phyloP scores from a whole-genome alignment of 2,329 filamentous ascomycete genomes.

The Fonsecaea erecta region DNA sequence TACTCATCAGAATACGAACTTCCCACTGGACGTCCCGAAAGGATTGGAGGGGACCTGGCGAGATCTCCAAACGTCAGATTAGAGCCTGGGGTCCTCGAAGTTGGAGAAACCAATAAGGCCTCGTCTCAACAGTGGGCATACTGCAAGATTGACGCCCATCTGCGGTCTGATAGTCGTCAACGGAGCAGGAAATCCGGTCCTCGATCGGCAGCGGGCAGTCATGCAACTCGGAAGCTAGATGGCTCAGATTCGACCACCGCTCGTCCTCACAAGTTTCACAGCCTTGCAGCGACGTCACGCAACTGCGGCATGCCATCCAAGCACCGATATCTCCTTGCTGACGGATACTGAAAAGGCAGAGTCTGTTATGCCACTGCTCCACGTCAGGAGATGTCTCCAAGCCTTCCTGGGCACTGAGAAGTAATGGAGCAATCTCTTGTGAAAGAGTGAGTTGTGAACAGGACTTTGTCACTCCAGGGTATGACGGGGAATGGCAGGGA shows the following conservation, averaged over 20 bases:
- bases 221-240: not conserved
- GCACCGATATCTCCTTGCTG: not conserved
- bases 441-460: not conserved
- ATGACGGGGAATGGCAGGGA: not conserved
- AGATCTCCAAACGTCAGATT: slow-evolving; percentile 12
- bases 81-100: slow-evolving; percentile 4
- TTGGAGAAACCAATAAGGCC: slow-evolving; percentile 19
- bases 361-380: not conserved
- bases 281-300: slow-evolving; percentile 9
- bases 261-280: not conserved
- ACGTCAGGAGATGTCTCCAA: not conserved
- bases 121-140: slow-evolving; percentile 1
- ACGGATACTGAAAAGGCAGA: not conserved
- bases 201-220: slow-evolving; percentile 3
- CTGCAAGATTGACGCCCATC: slow-evolving; percentile 14
- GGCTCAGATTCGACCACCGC: not conserved
- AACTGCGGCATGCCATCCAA: not conserved
- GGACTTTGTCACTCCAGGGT: not conserved
- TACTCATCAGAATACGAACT: not conserved
- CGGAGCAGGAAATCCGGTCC: slow-evolving; percentile 8
- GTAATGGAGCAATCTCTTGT: not conserved
- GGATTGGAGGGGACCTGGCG: not conserved
- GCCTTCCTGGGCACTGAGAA: not conserved
- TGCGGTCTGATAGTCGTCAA: not conserved
- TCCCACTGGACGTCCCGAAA: not conserved